Evolutionary conservation across 78 protist genomes (phyloP).

Genomic region (Dictyostelium intermedium): DNA sequence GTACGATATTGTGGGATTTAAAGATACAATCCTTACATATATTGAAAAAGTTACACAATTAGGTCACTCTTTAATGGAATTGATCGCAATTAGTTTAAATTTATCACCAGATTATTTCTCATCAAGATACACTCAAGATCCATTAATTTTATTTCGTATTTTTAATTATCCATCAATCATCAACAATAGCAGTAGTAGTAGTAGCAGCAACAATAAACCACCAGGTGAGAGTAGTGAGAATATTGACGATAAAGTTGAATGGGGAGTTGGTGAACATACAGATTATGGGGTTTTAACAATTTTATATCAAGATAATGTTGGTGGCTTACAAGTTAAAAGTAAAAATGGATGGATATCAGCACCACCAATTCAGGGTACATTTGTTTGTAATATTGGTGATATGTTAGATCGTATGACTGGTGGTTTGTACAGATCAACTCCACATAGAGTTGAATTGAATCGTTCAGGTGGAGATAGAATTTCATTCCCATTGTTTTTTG

Average conservation of each 20-base stretch:
- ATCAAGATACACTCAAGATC: conserved; percentile 31
- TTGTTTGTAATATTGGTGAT: conserved; percentile 86
- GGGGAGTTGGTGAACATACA: conserved; percentile 87
- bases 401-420: conserved; percentile 81
- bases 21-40: conserved; percentile 13
- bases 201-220: not conserved
- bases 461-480: conserved; percentile 45
- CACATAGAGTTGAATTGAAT: conserved; percentile 74
- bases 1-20: conserved; percentile 12
- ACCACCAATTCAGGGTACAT: conserved; percentile 61
- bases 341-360: conserved; percentile 75
- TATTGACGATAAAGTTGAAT: not conserved
- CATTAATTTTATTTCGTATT: conserved; percentile 57
- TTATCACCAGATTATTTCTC: conserved; percentile 17
- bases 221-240: not conserved
- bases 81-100: conserved; percentile 25
- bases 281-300: conserved; percentile 84
- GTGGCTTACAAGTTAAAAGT: conserved; percentile 74
- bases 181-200: not conserved
- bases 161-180: conserved; percentile 60
- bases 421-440: conserved; percentile 80
- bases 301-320: conserved; percentile 70
- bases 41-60: conserved; percentile 28
- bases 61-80: conserved; percentile 63
- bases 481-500: conserved; percentile 85